A percentile compares a stretch with the other conserved stretches of the same genome.
Conservation (phyloP, 2,329 filamentous ascomycete genomes). For the Monilinia fructigena region DNA sequence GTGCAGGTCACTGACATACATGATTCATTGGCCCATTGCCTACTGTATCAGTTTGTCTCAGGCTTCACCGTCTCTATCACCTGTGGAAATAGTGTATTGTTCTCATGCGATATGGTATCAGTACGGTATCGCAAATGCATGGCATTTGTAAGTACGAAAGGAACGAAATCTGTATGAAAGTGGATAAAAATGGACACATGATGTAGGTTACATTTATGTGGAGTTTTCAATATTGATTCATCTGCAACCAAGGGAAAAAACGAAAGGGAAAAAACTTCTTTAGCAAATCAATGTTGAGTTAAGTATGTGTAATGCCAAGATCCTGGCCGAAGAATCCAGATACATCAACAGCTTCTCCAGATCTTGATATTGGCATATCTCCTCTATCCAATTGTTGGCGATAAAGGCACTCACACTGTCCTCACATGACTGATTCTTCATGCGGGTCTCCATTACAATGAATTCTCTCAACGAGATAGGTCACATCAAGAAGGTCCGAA, state of each 20-base stretch:
- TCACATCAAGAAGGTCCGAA: conserved; percentile 30
- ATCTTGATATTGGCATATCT: background rate
- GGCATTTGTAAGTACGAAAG: conserved; percentile 7
- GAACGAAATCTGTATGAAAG: conserved; percentile 12
- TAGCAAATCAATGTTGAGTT: conserved; percentile 12
- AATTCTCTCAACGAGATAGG: conserved; percentile 25
- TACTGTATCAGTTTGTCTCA: background rate
- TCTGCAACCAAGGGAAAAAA: conserved; percentile 4
- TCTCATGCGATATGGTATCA: conserved; percentile 3
- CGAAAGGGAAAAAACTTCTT: background rate
- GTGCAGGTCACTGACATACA: conserved; percentile 11
- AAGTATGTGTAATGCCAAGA: conserved; percentile 8
- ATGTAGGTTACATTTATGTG: conserved; percentile 22
- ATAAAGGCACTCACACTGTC: conserved; percentile 33
- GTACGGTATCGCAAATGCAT: conserved; percentile 13
- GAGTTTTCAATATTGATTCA: conserved; percentile 19
- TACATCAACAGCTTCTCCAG: conserved; percentile 14
- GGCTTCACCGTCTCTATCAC: conserved; percentile 15
- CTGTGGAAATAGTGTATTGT: conserved; percentile 4
- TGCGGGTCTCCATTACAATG: conserved; percentile 35
- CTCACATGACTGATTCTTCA: conserved; percentile 39
- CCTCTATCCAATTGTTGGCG: conserved; percentile 30
- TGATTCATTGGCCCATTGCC: background rate
- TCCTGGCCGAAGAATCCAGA: conserved; percentile 12
- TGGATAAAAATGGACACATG: conserved; percentile 21